Base-by-base conservation (phyloP, 108 stramenopile genomes). In the Parietichytrium sp. region DNA sequence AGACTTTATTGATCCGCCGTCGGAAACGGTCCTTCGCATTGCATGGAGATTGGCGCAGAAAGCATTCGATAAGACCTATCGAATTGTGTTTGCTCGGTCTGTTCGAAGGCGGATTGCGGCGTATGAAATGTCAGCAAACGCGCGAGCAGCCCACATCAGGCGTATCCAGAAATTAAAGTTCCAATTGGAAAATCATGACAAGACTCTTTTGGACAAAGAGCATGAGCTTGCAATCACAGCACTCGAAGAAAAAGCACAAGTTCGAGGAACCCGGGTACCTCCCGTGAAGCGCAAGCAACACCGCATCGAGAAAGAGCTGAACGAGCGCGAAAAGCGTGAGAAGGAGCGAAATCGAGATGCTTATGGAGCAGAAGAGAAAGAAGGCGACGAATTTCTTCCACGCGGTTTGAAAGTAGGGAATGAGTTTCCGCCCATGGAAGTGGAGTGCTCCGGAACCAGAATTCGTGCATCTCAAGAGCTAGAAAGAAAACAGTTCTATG, bases 1-100 rank as follows among this genome's bases (percentile, higher is more conserved):
- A 16, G 61, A 72, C 61, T 72, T 45, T 42, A 72, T 72, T 25
- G 61, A 72, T 27, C 61, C 61, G 6, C 61, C 61, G n/a, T 45
- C 61, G 23, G 36, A 45, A 13, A 72, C 38, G 10, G 6, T 72
- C 29, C 13, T 27, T 7, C 61, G 61, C 29, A 33, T 72, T 27
- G 61, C 38, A 10, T 72, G 61, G 61, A 6, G 20, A 42, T 42
- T 72, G 7, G 38, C 45, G 0, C 16, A 23, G n/a, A 72, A 72
- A 27, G 38, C 20, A 10, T 33, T 42, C 10, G 61, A 45, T 13
- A 72, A 45, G 61, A 27, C 61, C 10, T 42, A 72, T 72, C 38
- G 38, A 25, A n/a, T 23, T 6, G 38, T 72, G 13, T 72, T 72
- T 45, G 61, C 61, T 10, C 38, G 38, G 6, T 72, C 61, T n/a